Evolutionary conservation across 192 early-diverging fungal species (phyloP).

Genomic region (Podila epigama): DNA sequence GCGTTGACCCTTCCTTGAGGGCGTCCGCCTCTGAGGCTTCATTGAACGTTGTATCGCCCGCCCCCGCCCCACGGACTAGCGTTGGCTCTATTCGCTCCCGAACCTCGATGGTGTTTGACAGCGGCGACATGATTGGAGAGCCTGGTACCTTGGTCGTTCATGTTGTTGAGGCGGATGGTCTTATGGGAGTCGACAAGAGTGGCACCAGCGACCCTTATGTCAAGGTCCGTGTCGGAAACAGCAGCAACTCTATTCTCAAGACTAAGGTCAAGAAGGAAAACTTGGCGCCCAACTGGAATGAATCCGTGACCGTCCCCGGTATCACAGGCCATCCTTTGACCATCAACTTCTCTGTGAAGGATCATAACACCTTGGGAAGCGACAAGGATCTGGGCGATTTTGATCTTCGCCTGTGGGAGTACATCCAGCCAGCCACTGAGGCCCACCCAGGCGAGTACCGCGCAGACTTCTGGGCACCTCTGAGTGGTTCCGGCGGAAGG

Average conservation of each 20-base stretch:
- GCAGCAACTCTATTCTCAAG: constrained; percentile 68
- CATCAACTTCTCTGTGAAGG: constrained; percentile 68
- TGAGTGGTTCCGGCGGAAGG: constrained; percentile 12
- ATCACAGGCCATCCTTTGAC: constrained; percentile 36
- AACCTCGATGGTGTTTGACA: constrained; percentile 39
- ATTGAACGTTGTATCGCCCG: constrained; percentile 7
- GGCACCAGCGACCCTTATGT: constrained; percentile 77
- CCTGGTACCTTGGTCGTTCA: constrained; percentile 50
- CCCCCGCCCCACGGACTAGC: constrained; percentile 15
- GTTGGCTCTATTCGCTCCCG: constrained; percentile 30
- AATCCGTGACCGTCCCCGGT: constrained; percentile 26
- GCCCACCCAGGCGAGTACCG: neutral
- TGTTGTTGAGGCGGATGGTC: constrained; percentile 54
- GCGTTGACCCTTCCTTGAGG: neutral
- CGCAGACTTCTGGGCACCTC: constrained; percentile 21
- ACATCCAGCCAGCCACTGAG: constrained; percentile 30
- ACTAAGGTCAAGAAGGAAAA: constrained; percentile 77
- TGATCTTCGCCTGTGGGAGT: constrained; percentile 58
- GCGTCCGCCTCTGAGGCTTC: constrained; percentile 18
- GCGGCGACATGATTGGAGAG: constrained; percentile 30
- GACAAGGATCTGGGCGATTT: constrained; percentile 69
- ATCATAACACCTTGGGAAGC: constrained; percentile 69
- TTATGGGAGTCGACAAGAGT: constrained; percentile 56
- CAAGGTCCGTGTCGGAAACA: constrained; percentile 63
- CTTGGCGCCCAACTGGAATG: constrained; percentile 69